Evolutionary conservation across 371 early-diverging fungal genomes (phyloP).

Genomic region (Cokeromyces recurvatus): DNA sequence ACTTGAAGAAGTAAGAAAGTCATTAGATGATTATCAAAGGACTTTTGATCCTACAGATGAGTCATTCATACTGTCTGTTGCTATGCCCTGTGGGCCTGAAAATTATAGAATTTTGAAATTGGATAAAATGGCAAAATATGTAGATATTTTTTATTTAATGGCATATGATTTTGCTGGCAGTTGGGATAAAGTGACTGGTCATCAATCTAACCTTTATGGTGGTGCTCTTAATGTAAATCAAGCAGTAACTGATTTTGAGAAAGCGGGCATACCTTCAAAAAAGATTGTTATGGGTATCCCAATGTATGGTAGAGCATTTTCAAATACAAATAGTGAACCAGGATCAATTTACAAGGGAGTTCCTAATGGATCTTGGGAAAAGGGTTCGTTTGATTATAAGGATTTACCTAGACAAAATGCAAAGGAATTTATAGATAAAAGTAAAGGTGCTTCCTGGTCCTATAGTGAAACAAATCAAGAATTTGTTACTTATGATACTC

Average conservation of each 20-base stretch:
- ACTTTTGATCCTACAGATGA: conserved; percentile 19
- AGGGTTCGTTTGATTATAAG: conserved; percentile 78
- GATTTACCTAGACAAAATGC: conserved; percentile 61
- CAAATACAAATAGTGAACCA: conserved; percentile 46
- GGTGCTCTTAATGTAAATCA: conserved; percentile 55
- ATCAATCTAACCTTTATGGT: conserved; percentile 83
- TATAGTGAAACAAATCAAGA: conserved; percentile 66
- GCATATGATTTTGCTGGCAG: conserved; percentile 75
- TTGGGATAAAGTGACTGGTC: conserved; percentile 72
- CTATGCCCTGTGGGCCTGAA: conserved; percentile 63
- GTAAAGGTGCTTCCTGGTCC: conserved; percentile 66
- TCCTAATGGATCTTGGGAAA: conserved; percentile 79
- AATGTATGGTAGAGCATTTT: conserved; percentile 54
- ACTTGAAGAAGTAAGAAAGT: conserved; percentile 62
- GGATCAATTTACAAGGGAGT: conserved; percentile 57
- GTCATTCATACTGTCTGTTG: conserved; percentile 57
- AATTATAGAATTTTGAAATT: conserved; percentile 59
- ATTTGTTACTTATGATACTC: conserved; percentile 82
- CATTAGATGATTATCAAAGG: conserved; percentile 49
- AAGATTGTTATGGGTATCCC: conserved; percentile 22
- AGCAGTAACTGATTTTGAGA: conserved; percentile 33
- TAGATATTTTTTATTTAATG: conserved; percentile 78
- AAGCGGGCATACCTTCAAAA: conserved; percentile 16
- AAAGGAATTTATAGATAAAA: conserved; percentile 62
- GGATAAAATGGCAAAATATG: conserved; percentile 55